Percentiles rank a stretch among this genome's conserved stretches.
Conservation (phyloP, 805 yeast genomes). For the Hanseniaspora clermontiae region DNA sequence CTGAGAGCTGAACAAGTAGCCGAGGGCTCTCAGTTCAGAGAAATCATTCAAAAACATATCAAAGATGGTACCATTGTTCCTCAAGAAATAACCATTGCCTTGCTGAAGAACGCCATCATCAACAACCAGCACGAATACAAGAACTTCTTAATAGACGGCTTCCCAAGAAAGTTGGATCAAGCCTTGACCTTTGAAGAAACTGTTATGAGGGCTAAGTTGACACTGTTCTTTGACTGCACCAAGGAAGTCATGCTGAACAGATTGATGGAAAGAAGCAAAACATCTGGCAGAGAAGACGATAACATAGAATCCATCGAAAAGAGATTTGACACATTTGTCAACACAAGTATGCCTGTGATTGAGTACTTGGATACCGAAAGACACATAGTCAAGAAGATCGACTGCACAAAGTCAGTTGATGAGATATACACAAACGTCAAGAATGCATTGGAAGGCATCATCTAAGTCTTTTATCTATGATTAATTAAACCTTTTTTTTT, state of each 20-base stretch:
- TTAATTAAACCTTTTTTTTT: not conserved
- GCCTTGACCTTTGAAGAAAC: constrained; percentile 81
- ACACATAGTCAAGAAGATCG: constrained; percentile 57
- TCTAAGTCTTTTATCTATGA: constrained; percentile 9
- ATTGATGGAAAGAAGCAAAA: constrained; percentile 80
- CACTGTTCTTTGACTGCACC: constrained; percentile 70
- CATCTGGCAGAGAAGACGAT: constrained; percentile 89
- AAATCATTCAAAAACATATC: constrained; percentile 69
- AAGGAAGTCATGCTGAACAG: constrained; percentile 74
- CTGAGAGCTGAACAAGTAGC: constrained; percentile 84
- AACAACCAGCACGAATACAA: constrained; percentile 40
- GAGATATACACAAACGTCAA: constrained; percentile 60
- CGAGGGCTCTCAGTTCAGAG: constrained; percentile 71
- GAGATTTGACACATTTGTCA: constrained; percentile 73
- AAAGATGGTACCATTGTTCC: constrained; percentile 88
- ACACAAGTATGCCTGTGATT: constrained; percentile 89
- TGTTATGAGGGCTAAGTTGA: constrained; percentile 56
- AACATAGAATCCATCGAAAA: constrained; percentile 81
- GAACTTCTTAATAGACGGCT: constrained; percentile 81
- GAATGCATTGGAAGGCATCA: constrained; percentile 43
- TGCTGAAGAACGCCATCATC: constrained; percentile 66
- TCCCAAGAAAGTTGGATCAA: constrained; percentile 98
- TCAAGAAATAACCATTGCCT: constrained; percentile 74
- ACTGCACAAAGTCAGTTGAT: constrained; percentile 72
- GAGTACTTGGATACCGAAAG: constrained; percentile 61